Base-by-base conservation (phyloP, 2,329 filamentous ascomycete species). In the Trichoderma koningii region DNA sequence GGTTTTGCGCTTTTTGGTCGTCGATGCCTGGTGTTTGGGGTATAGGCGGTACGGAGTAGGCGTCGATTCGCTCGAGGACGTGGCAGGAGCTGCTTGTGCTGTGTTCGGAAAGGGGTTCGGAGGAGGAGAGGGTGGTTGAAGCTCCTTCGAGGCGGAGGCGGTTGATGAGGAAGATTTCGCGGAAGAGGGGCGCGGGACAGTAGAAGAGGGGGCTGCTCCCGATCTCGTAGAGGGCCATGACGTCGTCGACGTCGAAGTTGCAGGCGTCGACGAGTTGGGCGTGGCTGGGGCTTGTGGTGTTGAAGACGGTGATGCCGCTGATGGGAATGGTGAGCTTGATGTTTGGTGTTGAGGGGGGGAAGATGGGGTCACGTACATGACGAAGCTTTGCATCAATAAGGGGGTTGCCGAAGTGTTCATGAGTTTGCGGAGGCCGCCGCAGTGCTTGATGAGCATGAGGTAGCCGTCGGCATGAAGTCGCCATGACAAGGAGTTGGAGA, bases 131-230 rank as follows among this genome's bases (percentile, higher is more conserved):
- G 17, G 55, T 42, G 23, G 30, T 2, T 30, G 30, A 30, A 9
- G 55, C 52, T 3, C 21, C 21, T 10, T 66, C 41, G 3, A 53
- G 47, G 5, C 64, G 17, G 15, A 66, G 60, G 41, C 53, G 51
- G n/a, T 63, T 66, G 21, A 66, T 66, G 52, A 53, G 59, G 7
- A 66, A 63, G 30, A 66, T 53, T 38, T 66, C 60, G 5, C 45
- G 45, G 34, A 66, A 66, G 1, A 66, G 21, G 19, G 51, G 51
- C 7, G 60, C 60, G 14, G 64, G 64, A 3, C 64, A 66, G 34
- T 55, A 44, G 15, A 64, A 66, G 1, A 57, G 19, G 12, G 59
- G 64, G 38, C 44, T 55, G 28, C 38, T 55, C 21, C 60, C 52
- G 12, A 64, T 57, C 5, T 45, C 47, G 17, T 64, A 66, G 15